phyloP scores from a whole-genome alignment of 495 filamentous ascomycete species.

The Aspergillus mulundensis region DNA sequence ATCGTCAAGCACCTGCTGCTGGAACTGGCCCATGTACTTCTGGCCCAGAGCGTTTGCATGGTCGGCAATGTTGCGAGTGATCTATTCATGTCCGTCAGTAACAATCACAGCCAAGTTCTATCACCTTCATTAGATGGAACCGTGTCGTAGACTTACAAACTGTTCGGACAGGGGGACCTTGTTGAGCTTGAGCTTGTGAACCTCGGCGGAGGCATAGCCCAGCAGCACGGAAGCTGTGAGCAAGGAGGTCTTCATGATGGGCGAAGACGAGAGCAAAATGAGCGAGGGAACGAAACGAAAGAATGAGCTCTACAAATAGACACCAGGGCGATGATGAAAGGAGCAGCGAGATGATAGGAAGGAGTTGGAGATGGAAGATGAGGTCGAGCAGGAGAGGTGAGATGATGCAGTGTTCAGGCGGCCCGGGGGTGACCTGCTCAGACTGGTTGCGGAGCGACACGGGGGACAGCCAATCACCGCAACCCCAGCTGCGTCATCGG shows the following conservation, averaged over 20 bases:
- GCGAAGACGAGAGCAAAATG: conserved; percentile 10
- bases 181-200: conserved; percentile 94
- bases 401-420: conserved; percentile 14
- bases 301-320: conserved; percentile 7
- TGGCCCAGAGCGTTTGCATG: conserved; percentile 75
- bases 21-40: conserved; percentile 78
- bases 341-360: conserved; percentile 13
- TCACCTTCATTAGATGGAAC: neutral
- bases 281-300: conserved; percentile 9
- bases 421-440: neutral
- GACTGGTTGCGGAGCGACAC: conserved; percentile 26
- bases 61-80: conserved; percentile 69
- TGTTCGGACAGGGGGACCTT: conserved; percentile 92
- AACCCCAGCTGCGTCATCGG: conserved; percentile 21
- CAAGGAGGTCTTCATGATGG: conserved; percentile 76
- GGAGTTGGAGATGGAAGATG: conserved; percentile 11
- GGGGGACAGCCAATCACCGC: conserved; percentile 21
- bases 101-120: neutral
- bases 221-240: conserved; percentile 78
- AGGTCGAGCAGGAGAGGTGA: conserved; percentile 9
- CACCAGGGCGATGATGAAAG: conserved; percentile 22
- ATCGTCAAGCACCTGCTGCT: conserved; percentile 73
- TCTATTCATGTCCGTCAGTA: conserved; percentile 36
- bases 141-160: conserved; percentile 58
- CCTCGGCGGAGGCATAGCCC: conserved; percentile 73